Conservation (phyloP, 805 yeast species). For the Candida insectalens region DNA sequence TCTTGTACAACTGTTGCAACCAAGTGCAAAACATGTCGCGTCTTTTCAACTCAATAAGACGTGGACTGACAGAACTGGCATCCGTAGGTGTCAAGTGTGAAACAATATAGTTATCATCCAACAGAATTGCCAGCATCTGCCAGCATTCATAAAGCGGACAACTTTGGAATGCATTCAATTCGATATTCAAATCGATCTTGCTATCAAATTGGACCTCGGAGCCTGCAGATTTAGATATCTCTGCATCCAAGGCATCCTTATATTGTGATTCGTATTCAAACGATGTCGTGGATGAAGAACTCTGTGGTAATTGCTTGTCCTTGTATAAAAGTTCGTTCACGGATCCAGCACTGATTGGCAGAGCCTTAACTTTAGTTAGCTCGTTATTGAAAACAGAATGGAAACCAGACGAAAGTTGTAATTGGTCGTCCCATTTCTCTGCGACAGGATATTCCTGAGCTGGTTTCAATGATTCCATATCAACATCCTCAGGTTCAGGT, state of each 20-base stretch:
- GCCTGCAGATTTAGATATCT: constrained; percentile 14
- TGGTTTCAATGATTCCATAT: constrained; percentile 30
- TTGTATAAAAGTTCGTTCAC: constrained; percentile 15
- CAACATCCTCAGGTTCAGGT: constrained; percentile 44
- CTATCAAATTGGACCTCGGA: constrained; percentile 28
- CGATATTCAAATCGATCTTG: constrained; percentile 22
- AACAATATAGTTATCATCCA: constrained; percentile 31
- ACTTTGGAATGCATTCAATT: constrained; percentile 7
- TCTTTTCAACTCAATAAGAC: constrained; percentile 22
- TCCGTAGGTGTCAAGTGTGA: constrained; percentile 7
- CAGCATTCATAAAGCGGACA: constrained; percentile 27
- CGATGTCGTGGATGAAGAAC: too few relatives aligned
- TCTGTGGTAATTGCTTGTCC: constrained; percentile 4
- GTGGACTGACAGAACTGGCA: constrained; percentile 5
- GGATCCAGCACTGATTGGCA: constrained; percentile 10
- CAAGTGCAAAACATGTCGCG: constrained; percentile 43
- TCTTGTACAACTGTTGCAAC: constrained; percentile 40
- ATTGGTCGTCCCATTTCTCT: constrained; percentile 56
- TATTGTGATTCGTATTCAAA: constrained; percentile 6
- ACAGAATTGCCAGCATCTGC: constrained; percentile 54
- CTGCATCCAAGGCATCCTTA: constrained; percentile 8
- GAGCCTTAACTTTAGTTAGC: constrained; percentile 6
- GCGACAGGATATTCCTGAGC: constrained; percentile 40
- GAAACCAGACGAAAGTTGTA: constrained; percentile 40
- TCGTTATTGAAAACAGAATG: constrained; percentile 27